Percentiles rank a stretch among this genome's conserved stretches.
phyloP scores from a whole-genome alignment of 768 basidiomycete species.

The Collybia sp. region DNA sequence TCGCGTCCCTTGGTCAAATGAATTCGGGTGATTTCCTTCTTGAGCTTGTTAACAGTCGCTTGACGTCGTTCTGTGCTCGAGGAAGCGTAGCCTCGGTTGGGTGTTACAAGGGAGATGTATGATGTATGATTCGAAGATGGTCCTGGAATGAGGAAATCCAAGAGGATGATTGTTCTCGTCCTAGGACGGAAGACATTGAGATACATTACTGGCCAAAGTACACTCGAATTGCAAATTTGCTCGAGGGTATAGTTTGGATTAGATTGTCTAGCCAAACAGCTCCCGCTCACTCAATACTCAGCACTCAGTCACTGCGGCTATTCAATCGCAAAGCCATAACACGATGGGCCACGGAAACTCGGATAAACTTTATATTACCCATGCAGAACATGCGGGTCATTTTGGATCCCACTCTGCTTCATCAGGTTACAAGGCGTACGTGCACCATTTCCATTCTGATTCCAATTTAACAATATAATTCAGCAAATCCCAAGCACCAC shows the following conservation, averaged over 20 bases:
- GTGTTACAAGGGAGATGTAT: conserved; percentile 4
- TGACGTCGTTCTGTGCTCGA: not conserved
- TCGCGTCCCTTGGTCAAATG: conserved; percentile 6
- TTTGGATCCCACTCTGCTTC: conserved; percentile 82
- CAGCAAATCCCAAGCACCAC: conserved; percentile 67
- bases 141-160: conserved; percentile 41
- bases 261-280: too few relatives aligned
- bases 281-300: too few relatives aligned
- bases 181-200: conserved; percentile 5
- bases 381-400: conserved; percentile 79
- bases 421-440: conserved; percentile 63
- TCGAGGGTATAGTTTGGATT: not conserved
- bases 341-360: conserved; percentile 85
- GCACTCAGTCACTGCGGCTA: too few relatives aligned
- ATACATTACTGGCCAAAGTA: too few relatives aligned
- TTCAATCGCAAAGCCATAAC: not conserved
- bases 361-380: conserved; percentile 85
- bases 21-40: conserved; percentile 7
- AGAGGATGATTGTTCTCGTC: conserved; percentile 20
- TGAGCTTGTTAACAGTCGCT: conserved; percentile 5
- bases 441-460: conserved; percentile 4
- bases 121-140: conserved; percentile 22
- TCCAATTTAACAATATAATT: conserved; percentile 6
- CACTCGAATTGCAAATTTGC: too few relatives aligned
- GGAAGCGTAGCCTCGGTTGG: not conserved